A percentile compares a stretch with the other conserved stretches of the same genome.
These are phyloP conservation scores for Casuarina glauca DNA, from an alignment of 306 rosid genomes.

Conservation along the genomic window DNA sequence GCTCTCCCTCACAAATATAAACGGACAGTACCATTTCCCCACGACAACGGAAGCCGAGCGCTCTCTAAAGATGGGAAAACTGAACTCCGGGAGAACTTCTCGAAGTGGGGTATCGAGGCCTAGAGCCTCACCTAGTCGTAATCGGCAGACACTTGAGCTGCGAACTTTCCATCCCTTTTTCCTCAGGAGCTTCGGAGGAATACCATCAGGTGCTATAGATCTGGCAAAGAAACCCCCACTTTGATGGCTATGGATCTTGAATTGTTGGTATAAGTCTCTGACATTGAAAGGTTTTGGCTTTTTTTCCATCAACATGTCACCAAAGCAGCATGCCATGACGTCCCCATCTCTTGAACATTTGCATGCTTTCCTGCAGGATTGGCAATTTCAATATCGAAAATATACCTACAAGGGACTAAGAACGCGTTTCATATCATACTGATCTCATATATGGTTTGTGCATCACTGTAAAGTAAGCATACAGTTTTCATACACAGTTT, in stretches of 20 bases:
- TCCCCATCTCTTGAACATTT: slow-evolving; percentile 68
- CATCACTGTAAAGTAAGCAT: too few species aligned
- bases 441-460: too few species aligned
- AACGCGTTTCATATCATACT: too few species aligned
- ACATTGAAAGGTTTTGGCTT: slow-evolving; percentile 60
- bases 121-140: slow-evolving; percentile 53
- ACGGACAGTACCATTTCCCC: slow-evolving; percentile 84
- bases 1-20: slow-evolving; percentile 66
- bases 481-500: too few species aligned
- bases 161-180: slow-evolving; percentile 74
- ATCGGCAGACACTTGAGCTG: slow-evolving; percentile 43
- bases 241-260: slow-evolving; percentile 63
- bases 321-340: slow-evolving; percentile 64
- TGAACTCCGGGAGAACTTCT: slow-evolving; percentile 52
- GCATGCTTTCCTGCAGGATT: slow-evolving; percentile 67
- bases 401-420: neutral
- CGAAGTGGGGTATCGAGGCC: slow-evolving; percentile 61
- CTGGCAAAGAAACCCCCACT: slow-evolving; percentile 70
- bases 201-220: slow-evolving; percentile 70
- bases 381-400: neutral
- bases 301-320: slow-evolving; percentile 55
- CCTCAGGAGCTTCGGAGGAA: slow-evolving; percentile 69
- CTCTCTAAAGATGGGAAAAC: slow-evolving; percentile 52
- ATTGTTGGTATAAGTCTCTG: slow-evolving; percentile 67
- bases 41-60: slow-evolving; percentile 50